A percentile compares a stretch with the other conserved stretches of the same genome.
Evolutionary conservation across 1,284 basidiomycete genomes (phyloP).

Genomic region (Singerocomus inundabilis): DNA sequence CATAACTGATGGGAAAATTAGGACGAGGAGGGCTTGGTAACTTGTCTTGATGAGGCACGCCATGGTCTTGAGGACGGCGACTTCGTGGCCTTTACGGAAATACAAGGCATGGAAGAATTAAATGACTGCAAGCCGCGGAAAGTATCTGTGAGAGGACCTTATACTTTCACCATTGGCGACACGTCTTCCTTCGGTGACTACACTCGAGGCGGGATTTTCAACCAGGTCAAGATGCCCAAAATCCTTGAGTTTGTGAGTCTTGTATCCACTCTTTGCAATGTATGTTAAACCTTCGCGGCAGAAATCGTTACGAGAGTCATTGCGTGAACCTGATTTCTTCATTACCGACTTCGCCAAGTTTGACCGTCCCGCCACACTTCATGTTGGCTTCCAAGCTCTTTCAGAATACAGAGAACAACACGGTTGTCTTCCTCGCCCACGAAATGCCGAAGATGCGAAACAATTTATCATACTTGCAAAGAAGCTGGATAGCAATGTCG

Average conservation of each 20-base stretch:
- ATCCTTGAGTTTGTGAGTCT: slow-evolving; percentile 83
- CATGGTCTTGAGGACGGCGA: slow-evolving; percentile 98
- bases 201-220: slow-evolving; percentile 91
- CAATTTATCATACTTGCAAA: slow-evolving; percentile 75
- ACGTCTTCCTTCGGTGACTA: slow-evolving; percentile 80
- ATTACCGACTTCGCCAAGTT: slow-evolving; percentile 99
- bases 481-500: slow-evolving; percentile 70
- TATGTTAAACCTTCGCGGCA: slow-evolving; percentile 34
- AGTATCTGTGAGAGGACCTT: slow-evolving; percentile 92
- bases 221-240: slow-evolving; percentile 99
- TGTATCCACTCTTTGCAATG: background rate
- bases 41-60: slow-evolving; percentile 95
- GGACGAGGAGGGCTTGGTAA: slow-evolving; percentile 89
- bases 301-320: slow-evolving; percentile 93
- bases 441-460: slow-evolving; percentile 82
- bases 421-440: slow-evolving; percentile 77
- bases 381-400: slow-evolving; percentile 94
- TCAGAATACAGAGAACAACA: slow-evolving; percentile 75
- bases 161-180: slow-evolving; percentile 94
- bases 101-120: slow-evolving; percentile 92
- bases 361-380: slow-evolving; percentile 87
- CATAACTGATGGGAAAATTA: slow-evolving; percentile 31
- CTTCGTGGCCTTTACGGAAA: slow-evolving; percentile 96
- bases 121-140: slow-evolving; percentile 92
- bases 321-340: slow-evolving; percentile 84